These are phyloP conservation scores for Angomonas deanei DNA, from an alignment of 208 protist genomes.

Conservation along the genomic window DNA sequence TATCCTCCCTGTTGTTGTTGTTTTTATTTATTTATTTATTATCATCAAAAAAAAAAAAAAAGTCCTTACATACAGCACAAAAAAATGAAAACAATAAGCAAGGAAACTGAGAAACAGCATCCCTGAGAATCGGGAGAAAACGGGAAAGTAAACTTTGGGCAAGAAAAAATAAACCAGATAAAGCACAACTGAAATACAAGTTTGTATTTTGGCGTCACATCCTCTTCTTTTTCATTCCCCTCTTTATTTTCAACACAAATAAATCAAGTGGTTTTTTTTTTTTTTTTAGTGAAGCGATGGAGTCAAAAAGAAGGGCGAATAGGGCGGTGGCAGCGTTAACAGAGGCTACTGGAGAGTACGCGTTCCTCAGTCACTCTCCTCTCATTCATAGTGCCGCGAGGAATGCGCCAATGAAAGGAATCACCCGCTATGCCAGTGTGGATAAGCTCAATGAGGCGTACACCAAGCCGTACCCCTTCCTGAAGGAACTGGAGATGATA, in stretches of 20 bases:
- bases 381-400: conserved; percentile 10
- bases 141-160: too few relatives aligned
- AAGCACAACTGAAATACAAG: too few relatives aligned
- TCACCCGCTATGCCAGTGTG: conserved; percentile 39
- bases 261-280: not conserved
- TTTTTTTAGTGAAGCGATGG: not conserved
- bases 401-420: not conserved
- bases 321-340: conserved; percentile 64
- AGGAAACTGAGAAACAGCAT: not conserved
- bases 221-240: not conserved
- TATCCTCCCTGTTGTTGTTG: not conserved
- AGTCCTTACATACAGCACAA: not conserved
- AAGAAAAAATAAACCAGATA: too few relatives aligned
- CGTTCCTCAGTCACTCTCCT: conserved; percentile 14
- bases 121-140: too few relatives aligned
- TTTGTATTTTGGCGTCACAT: not conserved
- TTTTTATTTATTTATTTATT: not conserved
- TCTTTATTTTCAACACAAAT: not conserved
- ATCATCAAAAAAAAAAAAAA: conserved; percentile 6
- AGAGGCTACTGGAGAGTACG: conserved; percentile 17
- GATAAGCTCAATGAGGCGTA: conserved; percentile 21
- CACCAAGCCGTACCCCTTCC: conserved; percentile 26
- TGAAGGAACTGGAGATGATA: conserved; percentile 26
- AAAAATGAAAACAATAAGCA: not conserved
- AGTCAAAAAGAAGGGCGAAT: conserved; percentile 16